Base-by-base conservation (phyloP, 257 asterid species). In the Apocynum venetum region DNA sequence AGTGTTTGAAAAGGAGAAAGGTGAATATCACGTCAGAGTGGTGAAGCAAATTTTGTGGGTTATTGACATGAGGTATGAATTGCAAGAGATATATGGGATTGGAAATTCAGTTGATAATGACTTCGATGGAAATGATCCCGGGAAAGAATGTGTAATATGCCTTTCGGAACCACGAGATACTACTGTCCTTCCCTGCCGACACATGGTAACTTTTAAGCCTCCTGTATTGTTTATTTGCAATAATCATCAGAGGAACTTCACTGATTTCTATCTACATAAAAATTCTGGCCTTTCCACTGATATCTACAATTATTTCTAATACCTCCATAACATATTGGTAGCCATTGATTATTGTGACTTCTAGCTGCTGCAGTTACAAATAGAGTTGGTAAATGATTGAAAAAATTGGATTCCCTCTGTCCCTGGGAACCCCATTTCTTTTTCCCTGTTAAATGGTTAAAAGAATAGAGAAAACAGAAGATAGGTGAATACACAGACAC, bases 131-230 rank as follows among this genome's bases (percentile, higher is more conserved):
- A 90, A 85, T 63, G 96, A 93, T 75, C 88, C 92, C 2, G 97
- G 98, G 76, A 92, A 94, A 81, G 97, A 92, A 84, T 94, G 98
- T 55, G 98, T 91, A 49, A 86, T 94, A 11, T 94, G 98, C 84
- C 98, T 92, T 65, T 87, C 96, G 13, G 98, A 92, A 84, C 95
- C 97, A 31, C 89, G 90, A 59, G 97, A 94, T 85, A 94, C 97
- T 31, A 89, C 98, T 35, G 95, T 92, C 68, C 97, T 94, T 76
- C 98, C 97, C 12, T 94, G 98, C 78, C 89, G 98, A 68, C 98
- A 94, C 83, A 91, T 92, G 97, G 97, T 94, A 91, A 41, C 19
- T 72, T 53, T 51, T 41, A 55, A 19, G 51, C 78, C 68, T 55
- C 46, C 60, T 14, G 78, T 75, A 78, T 70, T 66, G 20, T 66